Conservation (phyloP, 306 rosid species). For the Delonix regia region DNA sequence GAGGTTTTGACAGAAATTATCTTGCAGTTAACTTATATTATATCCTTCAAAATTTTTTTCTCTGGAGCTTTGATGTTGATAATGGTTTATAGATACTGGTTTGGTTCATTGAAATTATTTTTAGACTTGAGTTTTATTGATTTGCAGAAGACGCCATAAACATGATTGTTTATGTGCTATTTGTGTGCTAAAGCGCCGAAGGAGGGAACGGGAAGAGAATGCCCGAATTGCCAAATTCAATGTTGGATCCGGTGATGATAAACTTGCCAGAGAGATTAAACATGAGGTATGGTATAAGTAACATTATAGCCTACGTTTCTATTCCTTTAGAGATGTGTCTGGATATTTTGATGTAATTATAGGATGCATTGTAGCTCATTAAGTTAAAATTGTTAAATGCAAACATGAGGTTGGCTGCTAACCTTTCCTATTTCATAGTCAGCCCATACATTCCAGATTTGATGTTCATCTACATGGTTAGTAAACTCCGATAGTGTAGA, state of each 20-base stretch:
- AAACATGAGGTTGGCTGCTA: constrained; percentile 12
- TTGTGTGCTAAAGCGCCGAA: constrained; percentile 89
- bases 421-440: constrained; percentile 4
- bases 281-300: constrained; percentile 60
- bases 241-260: constrained; percentile 54
- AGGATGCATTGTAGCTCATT: constrained; percentile 16
- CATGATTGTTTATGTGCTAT: constrained; percentile 92
- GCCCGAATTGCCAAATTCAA: constrained; percentile 66
- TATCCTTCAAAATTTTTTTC: neutral
- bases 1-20: constrained; percentile 14
- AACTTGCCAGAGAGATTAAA: constrained; percentile 55
- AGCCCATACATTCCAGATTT: constrained; percentile 18
- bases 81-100: neutral
- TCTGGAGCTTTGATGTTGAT: neutral
- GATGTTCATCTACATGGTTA: constrained; percentile 28
- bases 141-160: constrained; percentile 94
- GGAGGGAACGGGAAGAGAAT: constrained; percentile 91
- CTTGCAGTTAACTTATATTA: constrained; percentile 17
- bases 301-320: constrained; percentile 23
- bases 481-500: neutral
- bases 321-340: constrained; percentile 17
- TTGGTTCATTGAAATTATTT: constrained; percentile 31
- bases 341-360: constrained; percentile 16
- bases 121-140: constrained; percentile 21
- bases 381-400: constrained; percentile 10